Evolutionary conservation across 768 basidiomycete genomes (phyloP), one percentile per base, ranked within the genome.

Genomic region (Pulveroboletus sp.): DNA sequence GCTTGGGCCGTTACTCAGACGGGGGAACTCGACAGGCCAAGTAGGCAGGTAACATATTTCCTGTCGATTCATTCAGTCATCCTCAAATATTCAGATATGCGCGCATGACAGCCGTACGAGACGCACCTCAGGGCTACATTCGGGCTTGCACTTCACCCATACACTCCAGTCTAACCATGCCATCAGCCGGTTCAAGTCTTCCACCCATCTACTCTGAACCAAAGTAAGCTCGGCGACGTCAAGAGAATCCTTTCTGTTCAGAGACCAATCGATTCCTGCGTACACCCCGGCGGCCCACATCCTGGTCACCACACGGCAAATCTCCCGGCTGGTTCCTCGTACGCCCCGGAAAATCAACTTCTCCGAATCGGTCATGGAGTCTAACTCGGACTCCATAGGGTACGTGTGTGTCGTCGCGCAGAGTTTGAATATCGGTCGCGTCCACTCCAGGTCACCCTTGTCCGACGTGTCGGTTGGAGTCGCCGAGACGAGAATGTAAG

Each of bases 111-210:
- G 9, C 25, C 25, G 25, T 9, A 27, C 5, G 5, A 27, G 2
- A 65, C 71, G 2, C 43, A 79, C 78, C 66, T 78, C 73, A 27
- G 63, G 61, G 5, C 58, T 57, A 61, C 80, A 82, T 1, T 58
- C 68, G 19, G 78, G 78, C 2, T 58, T 61, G 43, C 79, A 80
- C 34, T 64, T 75, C 2, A 72, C 54, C 78, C 79, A 81, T 6
- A 69, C 59, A 36, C 63, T 70, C 79, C 80, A 82, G 52, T 75
- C 79, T 0, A 81, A 61, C 79, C 79, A 80, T 0, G 32, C 41
- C 70, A 80, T 76, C 23, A 81, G 55, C 3, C 43, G 51, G 9
- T 65, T 51, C 20, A 75, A 39, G 9, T 70, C 66, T 16, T 36
- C 38, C 11, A 46, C 56, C 78, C 79, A 80, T 5, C 45, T 27